Base-by-base conservation (phyloP, 768 basidiomycete species). In the Lentinula aciculospora region DNA sequence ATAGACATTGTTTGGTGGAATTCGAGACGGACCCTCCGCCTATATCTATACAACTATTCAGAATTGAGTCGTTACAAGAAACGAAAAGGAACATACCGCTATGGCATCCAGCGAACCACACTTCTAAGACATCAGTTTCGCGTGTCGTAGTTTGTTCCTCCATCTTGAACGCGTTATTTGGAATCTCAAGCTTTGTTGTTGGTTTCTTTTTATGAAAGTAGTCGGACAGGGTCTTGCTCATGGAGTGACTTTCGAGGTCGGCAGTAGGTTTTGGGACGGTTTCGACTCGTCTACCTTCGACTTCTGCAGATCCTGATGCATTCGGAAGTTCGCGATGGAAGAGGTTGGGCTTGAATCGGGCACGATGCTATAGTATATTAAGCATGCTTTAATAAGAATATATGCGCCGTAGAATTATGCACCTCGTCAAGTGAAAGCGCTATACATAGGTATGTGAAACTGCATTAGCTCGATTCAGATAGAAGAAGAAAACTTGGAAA, bases 81-180 rank as follows among this genome's bases (percentile, higher is more conserved):
- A 19, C 31, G 21, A 2, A 8, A 53, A 37, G 8, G n/a, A 42
- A 23, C 46, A 48, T 19, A 89, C 89, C 89, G 42, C 71, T 66
- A 63, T 92, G 90, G 60, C 83, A 82, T 1, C 90, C 90, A 5
- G 82, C 63, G 63, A 93, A 93, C 89, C 89, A 93, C 2, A 92
- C 88, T 66, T 93, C 90, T 12, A 84, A 66, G 13, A 89, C 82
- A 67, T 90, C 82, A 2, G 80, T 71, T 25, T 66, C 65, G 1
- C 7, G 29, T 4, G 29, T n/a, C n/a, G n/a, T 23, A n/a, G 19
- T 15, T 28, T 28, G 13, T 13, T 46, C 31, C 7, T 42, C 36
- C 27, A 9, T 19, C 28, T 5, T 56, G 27, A 3, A n/a, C 4
- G 25, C 27, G 17, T 27, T 8, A 4, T 42, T 17, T 19, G 23